A percentile compares a stretch with the other conserved stretches of the same genome.
Conservation (phyloP, 176 grass and related monocot genomes). For the Echinochloa phyllopogon region DNA sequence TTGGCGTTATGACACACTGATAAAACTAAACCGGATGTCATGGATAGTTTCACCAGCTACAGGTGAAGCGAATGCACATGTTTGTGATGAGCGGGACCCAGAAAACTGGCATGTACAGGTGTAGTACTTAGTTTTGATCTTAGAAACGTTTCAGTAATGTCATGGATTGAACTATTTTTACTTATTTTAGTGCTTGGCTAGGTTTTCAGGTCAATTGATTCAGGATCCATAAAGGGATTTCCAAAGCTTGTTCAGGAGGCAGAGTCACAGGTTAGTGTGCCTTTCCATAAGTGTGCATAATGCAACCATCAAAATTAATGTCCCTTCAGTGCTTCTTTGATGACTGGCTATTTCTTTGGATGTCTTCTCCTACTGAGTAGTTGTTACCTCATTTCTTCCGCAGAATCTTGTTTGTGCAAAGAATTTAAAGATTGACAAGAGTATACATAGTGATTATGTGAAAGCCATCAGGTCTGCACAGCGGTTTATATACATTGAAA, state of each 20-base stretch:
- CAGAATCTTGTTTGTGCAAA: conserved; percentile 91
- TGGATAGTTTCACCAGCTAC: conserved; percentile 79
- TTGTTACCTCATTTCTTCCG: conserved; percentile 38
- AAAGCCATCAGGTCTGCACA: conserved; percentile 90
- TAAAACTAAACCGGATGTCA: conserved; percentile 85
- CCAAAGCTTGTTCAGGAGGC: conserved; percentile 77
- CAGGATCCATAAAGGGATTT: conserved; percentile 83
- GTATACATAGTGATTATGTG: conserved; percentile 90
- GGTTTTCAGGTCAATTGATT: conserved; percentile 96
- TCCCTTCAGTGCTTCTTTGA: not conserved
- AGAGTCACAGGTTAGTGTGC: conserved; percentile 61
- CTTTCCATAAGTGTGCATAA: not conserved
- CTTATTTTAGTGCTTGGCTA: conserved; percentile 26
- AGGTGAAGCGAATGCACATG: conserved; percentile 55
- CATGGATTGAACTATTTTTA: conserved; percentile 17
- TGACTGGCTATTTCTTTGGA: not conserved
- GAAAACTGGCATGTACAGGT: conserved; percentile 97
- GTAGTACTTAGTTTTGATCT: not conserved
- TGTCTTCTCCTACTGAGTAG: not conserved
- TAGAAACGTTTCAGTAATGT: not conserved
- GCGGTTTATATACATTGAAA: conserved; percentile 92
- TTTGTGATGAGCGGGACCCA: conserved; percentile 65
- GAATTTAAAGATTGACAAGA: conserved; percentile 87
- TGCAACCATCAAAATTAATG: not conserved
- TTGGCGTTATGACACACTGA: conserved; percentile 78